A percentile compares a stretch with the other conserved stretches of the same genome.
phyloP scores from a whole-genome alignment of 495 filamentous ascomycete species.

The Trichocladium uniseriatum region DNA sequence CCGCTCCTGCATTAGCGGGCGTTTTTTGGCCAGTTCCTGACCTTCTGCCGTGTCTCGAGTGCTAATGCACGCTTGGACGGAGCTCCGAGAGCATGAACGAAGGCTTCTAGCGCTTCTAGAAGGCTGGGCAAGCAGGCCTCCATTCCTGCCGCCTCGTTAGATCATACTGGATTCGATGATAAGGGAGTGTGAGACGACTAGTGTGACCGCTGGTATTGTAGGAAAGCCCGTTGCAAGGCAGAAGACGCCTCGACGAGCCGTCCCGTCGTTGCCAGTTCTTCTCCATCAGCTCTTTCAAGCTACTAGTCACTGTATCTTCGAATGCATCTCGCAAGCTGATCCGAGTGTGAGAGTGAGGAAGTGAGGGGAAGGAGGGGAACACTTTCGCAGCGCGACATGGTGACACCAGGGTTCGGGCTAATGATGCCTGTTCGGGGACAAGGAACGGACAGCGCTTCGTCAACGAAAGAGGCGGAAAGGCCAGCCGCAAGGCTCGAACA shows the following conservation, averaged over 20 bases:
- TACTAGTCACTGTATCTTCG: too few relatives aligned
- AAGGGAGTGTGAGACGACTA: too few relatives aligned
- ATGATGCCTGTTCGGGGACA: not conserved
- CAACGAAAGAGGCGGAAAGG: conserved; percentile 9
- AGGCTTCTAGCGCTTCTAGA: conserved; percentile 5
- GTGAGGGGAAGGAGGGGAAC: too few relatives aligned
- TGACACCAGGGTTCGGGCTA: conserved; percentile 1
- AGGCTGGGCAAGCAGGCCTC: conserved; percentile 4
- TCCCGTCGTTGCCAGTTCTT: too few relatives aligned
- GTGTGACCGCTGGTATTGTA: too few relatives aligned
- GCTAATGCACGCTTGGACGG: conserved; percentile 9
- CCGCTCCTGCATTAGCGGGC: conserved; percentile 24
- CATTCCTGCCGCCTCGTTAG: too few relatives aligned
- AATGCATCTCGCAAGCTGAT: too few relatives aligned
- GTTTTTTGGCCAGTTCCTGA: conserved; percentile 20
- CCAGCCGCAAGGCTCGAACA: conserved; percentile 10
- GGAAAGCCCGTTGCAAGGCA: too few relatives aligned
- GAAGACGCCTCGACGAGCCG: too few relatives aligned
- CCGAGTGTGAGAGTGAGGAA: too few relatives aligned
- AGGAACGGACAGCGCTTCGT: not conserved
- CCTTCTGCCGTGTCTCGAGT: conserved; percentile 11
- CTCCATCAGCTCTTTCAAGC: too few relatives aligned
- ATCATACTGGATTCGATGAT: too few relatives aligned
- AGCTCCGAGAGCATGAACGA: not conserved
- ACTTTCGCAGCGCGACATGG: not conserved